Evolutionary conservation across 768 basidiomycete genomes (phyloP), one percentile per base, ranked within the genome.

Genomic region (Trametes cinnabarina): DNA sequence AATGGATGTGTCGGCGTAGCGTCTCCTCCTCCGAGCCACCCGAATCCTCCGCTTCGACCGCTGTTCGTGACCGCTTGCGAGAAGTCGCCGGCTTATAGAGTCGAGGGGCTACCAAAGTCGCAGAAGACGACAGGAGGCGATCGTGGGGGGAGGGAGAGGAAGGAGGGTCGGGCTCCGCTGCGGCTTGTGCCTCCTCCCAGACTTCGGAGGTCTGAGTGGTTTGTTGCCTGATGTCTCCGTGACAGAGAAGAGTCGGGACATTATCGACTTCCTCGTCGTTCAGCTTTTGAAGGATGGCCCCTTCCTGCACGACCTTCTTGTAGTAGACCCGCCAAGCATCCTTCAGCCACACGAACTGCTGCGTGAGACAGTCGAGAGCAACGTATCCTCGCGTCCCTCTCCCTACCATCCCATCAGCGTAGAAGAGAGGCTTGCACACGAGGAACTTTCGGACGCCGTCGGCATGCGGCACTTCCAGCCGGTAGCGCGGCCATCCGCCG

Each of bases 341-440:
- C 48, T 60, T 60, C 37, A 60, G 41, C 37, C 37, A 60, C 1
- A 51, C 53, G 37, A 60, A 55, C 2, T 10, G 4, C 15, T 35
- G 11, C 12, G 53, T 30, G 3, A 15, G 3, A 11, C n/a, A 7
- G 28, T 60, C 59, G 7, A 42, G 10, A 2, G 52, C 58, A 11
- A 60, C 30, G 19, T 55, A 60, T 3, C 52, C 58, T 4, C 52
- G 52, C 20, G 58, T 60, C 7, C 42, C 43, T 4, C 57, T 51
- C 1, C 57, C 49, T 2, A 23, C 28, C 41, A 51, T 28, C 3
- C 39, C 40, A 5, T 17, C 1, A 1, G 56, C 40, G 14, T 17
- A 14, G 42, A 57, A 57, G 7, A 14, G 3, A 6, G 56, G 42
- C 2, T 19, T 32, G 10, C 42, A 39, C 9, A 57, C 42, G 0